Conservation (phyloP, 208 protist genomes). For the Leishmania tropica region DNA sequence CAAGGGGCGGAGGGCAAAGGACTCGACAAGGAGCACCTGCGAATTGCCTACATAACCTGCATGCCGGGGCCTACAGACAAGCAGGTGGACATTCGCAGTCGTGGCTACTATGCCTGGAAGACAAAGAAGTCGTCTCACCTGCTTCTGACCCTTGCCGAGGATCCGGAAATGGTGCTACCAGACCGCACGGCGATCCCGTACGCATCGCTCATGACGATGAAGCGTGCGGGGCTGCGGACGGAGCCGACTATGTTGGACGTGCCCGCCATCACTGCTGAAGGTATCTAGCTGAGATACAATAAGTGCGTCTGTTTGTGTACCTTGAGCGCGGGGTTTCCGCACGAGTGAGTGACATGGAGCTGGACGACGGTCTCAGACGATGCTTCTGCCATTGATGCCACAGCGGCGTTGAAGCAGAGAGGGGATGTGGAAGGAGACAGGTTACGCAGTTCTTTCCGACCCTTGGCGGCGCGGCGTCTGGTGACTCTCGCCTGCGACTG, state of each 20-base stretch:
- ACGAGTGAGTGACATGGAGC: not conserved
- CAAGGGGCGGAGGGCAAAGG: slow-evolving; percentile 89
- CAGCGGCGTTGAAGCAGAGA: not conserved
- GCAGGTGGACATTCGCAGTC: slow-evolving; percentile 88
- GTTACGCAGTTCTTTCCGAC: not conserved
- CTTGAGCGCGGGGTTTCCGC: not conserved
- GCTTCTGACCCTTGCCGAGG: slow-evolving; percentile 82
- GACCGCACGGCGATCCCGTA: slow-evolving; percentile 88
- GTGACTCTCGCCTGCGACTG: not conserved
- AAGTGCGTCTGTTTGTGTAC: not conserved
- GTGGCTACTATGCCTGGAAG: slow-evolving; percentile 91
- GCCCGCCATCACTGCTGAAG: slow-evolving; percentile 88
- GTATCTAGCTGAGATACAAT: slow-evolving; percentile 47
- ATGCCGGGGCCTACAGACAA: slow-evolving; percentile 87
- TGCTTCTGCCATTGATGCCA: not conserved
- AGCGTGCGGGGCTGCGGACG: slow-evolving; percentile 65
- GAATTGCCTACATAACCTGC: slow-evolving; percentile 86
- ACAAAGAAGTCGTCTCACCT: slow-evolving; percentile 90
- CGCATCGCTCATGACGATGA: slow-evolving; percentile 85
- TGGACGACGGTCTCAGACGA: not conserved
- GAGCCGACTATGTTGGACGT: slow-evolving; percentile 82
- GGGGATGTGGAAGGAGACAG: not conserved
- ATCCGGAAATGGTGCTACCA: slow-evolving; percentile 90
- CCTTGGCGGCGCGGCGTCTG: not conserved
- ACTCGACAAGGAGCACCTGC: slow-evolving; percentile 87